Percentiles rank a stretch among this genome's conserved stretches.
Evolutionary conservation across 1,284 basidiomycete genomes (phyloP).

Genomic region (Ustilago sp.): DNA sequence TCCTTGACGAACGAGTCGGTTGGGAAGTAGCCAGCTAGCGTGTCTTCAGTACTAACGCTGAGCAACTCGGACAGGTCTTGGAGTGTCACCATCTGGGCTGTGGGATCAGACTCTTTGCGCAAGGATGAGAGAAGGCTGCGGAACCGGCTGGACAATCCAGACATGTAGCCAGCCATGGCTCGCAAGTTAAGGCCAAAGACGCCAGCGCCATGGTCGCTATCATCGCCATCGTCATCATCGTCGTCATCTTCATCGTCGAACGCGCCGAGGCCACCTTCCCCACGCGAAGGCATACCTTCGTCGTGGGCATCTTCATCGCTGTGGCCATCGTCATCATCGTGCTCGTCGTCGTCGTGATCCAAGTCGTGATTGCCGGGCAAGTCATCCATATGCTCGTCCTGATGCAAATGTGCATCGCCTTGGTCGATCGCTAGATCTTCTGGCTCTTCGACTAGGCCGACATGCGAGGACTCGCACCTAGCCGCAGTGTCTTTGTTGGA

Average conservation of each 20-base stretch:
- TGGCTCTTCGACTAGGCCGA: conserved; percentile 27
- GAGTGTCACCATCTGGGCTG: conserved; percentile 82
- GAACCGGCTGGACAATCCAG: conserved; percentile 57
- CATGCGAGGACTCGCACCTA: conserved; percentile 6
- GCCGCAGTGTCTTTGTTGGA: conserved; percentile 1
- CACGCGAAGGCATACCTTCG: conserved; percentile 16
- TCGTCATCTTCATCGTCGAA: conserved; percentile 40
- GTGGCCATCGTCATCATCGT: conserved; percentile 23
- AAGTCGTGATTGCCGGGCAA: conserved; percentile 5
- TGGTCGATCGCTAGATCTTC: conserved; percentile 5
- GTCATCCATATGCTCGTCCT: conserved; percentile 8
- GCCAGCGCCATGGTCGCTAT: conserved; percentile 39
- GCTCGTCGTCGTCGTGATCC: conserved; percentile 19
- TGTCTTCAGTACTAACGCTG: conserved; percentile 97
- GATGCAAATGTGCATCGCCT: conserved; percentile 15
- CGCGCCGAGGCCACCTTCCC: conserved; percentile 24
- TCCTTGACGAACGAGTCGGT: conserved; percentile 92
- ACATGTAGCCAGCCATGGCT: conserved; percentile 64
- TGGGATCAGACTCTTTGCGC: conserved; percentile 72
- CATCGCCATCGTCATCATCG: conserved; percentile 49
- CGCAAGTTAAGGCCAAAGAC: conserved; percentile 62
- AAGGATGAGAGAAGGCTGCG: conserved; percentile 58
- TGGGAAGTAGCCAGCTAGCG: conserved; percentile 91
- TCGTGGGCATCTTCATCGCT: conserved; percentile 31
- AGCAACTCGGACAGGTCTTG: conserved; percentile 95